phyloP scores from a whole-genome alignment of 73 alveolate genomes.

The Breviolum minutum region DNA sequence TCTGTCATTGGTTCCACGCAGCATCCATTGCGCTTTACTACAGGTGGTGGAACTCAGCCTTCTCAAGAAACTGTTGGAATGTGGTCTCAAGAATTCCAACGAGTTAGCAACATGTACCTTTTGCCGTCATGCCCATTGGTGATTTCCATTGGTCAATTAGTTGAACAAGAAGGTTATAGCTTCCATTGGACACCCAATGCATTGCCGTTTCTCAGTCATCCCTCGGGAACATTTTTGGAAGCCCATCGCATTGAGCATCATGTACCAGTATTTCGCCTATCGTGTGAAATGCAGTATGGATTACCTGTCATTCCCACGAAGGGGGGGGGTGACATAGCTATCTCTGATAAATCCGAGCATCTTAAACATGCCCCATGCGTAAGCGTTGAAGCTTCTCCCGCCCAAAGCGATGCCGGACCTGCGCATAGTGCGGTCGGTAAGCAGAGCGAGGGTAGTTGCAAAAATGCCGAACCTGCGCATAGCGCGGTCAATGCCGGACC shows the following conservation, averaged over 20 bases:
- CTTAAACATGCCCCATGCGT: no score
- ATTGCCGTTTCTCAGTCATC: neutral
- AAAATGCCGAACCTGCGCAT: no score
- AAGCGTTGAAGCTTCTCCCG: neutral
- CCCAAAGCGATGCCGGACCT: neutral
- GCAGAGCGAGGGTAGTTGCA: neutral
- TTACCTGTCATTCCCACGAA: no score
- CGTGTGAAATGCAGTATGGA: neutral
- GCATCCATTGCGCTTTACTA: neutral
- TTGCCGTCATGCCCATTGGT: neutral
- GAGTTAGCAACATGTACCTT: neutral
- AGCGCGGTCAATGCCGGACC: no score
- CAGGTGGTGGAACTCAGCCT: constrained; percentile 11
- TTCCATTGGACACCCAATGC: neutral
- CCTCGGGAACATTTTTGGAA: neutral
- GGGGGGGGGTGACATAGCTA: no score
- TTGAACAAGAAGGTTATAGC: neutral
- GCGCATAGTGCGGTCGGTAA: neutral
- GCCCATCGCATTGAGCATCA: constrained; percentile 4
- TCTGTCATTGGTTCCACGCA: neutral
- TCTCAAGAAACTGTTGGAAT: neutral
- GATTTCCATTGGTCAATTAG: constrained; percentile 7
- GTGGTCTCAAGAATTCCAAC: neutral
- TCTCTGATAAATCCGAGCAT: no score
- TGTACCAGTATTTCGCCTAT: neutral